Conservation (phyloP, 345 rosid genomes). For the Corchorus capsularis region DNA sequence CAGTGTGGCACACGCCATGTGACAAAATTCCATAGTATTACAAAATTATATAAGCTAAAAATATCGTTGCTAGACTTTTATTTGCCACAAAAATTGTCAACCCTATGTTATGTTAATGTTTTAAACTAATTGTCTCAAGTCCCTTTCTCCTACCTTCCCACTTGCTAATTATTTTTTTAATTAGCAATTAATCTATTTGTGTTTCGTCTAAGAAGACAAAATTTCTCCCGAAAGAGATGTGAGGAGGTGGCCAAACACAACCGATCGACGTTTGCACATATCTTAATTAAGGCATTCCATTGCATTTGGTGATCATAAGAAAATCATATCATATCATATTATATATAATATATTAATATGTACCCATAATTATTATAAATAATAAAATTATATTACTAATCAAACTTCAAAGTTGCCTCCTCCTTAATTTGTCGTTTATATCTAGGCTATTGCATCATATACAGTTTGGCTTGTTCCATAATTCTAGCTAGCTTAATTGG, state of each 20-base stretch:
- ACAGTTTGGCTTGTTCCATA: background rate
- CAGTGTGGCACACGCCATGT: background rate
- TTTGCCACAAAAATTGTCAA: slow-evolving; percentile 1
- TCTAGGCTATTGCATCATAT: background rate
- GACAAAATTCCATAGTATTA: background rate
- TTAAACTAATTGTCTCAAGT: background rate
- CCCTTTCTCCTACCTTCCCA: background rate
- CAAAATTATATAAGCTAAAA: background rate
- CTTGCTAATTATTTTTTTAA: background rate
- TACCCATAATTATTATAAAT: too few relatives aligned
- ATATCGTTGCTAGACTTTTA: background rate
- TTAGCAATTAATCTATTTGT: too few relatives aligned
- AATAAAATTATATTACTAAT: background rate
- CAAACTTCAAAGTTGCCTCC: background rate
- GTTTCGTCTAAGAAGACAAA: background rate
- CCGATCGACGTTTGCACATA: background rate
- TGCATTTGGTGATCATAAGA: background rate
- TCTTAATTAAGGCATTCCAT: background rate
- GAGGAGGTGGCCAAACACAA: background rate
- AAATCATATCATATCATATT: background rate
- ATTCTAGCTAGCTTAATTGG: background rate
- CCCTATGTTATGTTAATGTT: background rate
- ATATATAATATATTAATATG: too few relatives aligned
- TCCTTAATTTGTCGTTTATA: background rate
- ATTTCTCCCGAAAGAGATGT: background rate